A percentile compares a stretch with the other conserved stretches of the same genome.
Evolutionary conservation across 139 green algal species (phyloP).

Genomic region (Asterochloris erici): DNA sequence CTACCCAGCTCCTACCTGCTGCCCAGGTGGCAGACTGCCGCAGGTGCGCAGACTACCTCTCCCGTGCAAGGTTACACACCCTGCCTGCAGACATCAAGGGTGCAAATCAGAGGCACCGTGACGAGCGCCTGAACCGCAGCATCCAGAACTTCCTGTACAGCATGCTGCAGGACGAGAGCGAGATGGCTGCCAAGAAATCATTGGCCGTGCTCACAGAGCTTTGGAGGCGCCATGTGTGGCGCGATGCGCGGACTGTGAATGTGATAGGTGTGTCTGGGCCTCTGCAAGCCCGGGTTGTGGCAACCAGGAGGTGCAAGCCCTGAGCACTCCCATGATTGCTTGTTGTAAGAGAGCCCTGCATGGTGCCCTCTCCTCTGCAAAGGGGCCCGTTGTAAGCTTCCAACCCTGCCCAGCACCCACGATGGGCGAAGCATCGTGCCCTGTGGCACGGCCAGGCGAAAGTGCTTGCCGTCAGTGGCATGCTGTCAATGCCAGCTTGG

Average conservation of each 20-base stretch:
- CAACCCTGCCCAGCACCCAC: no score
- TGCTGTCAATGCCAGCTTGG: no score
- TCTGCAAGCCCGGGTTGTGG: background rate
- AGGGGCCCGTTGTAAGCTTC: no score
- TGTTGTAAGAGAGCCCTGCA: no score
- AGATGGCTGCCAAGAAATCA: conserved; percentile 82
- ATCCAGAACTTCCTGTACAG: conserved; percentile 86
- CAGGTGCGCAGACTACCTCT: background rate
- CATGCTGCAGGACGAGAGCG: conserved; percentile 72
- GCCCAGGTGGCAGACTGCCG: background rate
- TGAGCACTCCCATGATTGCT: no score
- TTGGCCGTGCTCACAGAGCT: conserved; percentile 92
- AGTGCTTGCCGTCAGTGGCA: no score
- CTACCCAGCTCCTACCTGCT: background rate
- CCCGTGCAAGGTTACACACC: background rate
- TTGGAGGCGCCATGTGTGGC: conserved; percentile 93
- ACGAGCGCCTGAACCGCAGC: conserved; percentile 82
- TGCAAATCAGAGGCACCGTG: conserved; percentile 74
- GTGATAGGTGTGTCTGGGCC: conserved; percentile 65
- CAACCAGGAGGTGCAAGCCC: no score
- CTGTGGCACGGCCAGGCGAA: no score
- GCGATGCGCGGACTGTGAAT: conserved; percentile 91
- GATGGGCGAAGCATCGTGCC: no score
- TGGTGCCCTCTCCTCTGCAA: background rate
- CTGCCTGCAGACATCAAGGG: conserved; percentile 72